phyloP scores from a whole-genome alignment of 495 filamentous ascomycete species.

The Pyrenula massariospora region DNA sequence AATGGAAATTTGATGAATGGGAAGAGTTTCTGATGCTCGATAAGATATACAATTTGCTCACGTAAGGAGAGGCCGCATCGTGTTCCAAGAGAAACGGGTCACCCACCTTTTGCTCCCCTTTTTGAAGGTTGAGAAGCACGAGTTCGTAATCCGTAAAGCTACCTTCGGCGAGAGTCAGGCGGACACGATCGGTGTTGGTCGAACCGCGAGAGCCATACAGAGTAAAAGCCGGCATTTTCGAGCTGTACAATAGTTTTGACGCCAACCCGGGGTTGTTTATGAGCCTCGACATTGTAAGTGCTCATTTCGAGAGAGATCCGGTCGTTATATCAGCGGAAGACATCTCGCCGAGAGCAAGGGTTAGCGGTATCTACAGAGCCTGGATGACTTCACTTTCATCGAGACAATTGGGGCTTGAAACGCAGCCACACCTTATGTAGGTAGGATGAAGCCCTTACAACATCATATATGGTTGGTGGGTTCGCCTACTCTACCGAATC shows the following conservation, averaged over 20 bases:
- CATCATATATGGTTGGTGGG: slow-evolving; percentile 14
- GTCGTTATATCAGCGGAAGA: slow-evolving; percentile 12
- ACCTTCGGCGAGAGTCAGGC: slow-evolving; percentile 24
- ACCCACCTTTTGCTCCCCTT: slow-evolving; percentile 24
- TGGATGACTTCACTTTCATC: slow-evolving; percentile 8
- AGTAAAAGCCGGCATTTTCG: slow-evolving; percentile 26
- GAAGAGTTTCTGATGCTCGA: slow-evolving; percentile 6
- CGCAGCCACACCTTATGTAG: not conserved
- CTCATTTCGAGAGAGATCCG: slow-evolving; percentile 12
- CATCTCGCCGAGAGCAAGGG: slow-evolving; percentile 26
- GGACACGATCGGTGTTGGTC: slow-evolving; percentile 24
- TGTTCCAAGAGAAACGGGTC: slow-evolving; percentile 2
- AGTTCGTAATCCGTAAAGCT: slow-evolving; percentile 24
- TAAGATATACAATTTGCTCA: slow-evolving; percentile 6
- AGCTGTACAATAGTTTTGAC: slow-evolving; percentile 16
- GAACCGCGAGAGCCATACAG: slow-evolving; percentile 24
- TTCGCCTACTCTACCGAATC: slow-evolving; percentile 21
- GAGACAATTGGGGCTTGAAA: slow-evolving; percentile 1
- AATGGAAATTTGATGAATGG: slow-evolving; percentile 11
- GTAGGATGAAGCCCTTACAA: slow-evolving; percentile 1
- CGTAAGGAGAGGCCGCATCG: slow-evolving; percentile 11
- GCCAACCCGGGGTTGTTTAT: slow-evolving; percentile 9
- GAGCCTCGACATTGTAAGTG: slow-evolving; percentile 10
- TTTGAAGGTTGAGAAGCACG: slow-evolving; percentile 21
- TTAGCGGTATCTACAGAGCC: slow-evolving; percentile 29